phyloP scores from a whole-genome alignment of 2,329 filamentous ascomycete species.

The Rutstroemia sp. region DNA sequence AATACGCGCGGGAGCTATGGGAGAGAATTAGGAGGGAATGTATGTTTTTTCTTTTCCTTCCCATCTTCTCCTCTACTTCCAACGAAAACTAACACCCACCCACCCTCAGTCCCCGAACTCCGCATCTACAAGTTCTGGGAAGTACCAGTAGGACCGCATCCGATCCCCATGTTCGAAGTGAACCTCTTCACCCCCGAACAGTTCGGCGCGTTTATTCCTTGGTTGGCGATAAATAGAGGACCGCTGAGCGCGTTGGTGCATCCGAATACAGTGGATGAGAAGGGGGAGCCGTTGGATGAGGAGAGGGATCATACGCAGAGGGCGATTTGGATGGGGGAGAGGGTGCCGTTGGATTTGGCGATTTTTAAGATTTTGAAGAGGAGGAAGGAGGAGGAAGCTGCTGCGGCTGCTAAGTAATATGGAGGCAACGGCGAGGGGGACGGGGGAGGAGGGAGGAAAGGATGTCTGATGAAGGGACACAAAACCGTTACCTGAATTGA shows the following conservation, averaged over 20 bases:
- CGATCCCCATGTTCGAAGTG: conserved; percentile 85
- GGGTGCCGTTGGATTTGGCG: conserved; percentile 50
- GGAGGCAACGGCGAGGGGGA: not conserved
- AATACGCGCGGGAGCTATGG: conserved; percentile 66
- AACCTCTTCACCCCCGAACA: conserved; percentile 79
- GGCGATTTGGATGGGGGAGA: conserved; percentile 69
- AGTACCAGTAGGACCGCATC: conserved; percentile 71
- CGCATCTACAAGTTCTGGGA: conserved; percentile 76
- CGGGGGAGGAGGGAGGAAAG: not conserved
- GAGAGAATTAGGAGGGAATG: conserved; percentile 75
- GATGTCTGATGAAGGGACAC: too few relatives aligned
- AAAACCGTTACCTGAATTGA: too few relatives aligned
- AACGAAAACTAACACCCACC: not conserved
- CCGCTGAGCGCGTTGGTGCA: conserved; percentile 74
- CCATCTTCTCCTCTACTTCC: not conserved
- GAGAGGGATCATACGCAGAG: conserved; percentile 42
- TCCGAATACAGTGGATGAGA: conserved; percentile 65
- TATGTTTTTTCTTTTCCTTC: conserved; percentile 32
- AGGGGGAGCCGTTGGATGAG: conserved; percentile 30
- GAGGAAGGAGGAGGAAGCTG: not conserved
- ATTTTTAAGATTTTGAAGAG: conserved; percentile 34
- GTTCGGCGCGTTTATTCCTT: conserved; percentile 82
- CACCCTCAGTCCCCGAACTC: conserved; percentile 64
- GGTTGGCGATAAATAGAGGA: conserved; percentile 76
- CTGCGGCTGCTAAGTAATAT: not conserved